Evolutionary conservation across 2,329 filamentous ascomycete genomes (phyloP).

Genomic region (Aspergillus fructus): DNA sequence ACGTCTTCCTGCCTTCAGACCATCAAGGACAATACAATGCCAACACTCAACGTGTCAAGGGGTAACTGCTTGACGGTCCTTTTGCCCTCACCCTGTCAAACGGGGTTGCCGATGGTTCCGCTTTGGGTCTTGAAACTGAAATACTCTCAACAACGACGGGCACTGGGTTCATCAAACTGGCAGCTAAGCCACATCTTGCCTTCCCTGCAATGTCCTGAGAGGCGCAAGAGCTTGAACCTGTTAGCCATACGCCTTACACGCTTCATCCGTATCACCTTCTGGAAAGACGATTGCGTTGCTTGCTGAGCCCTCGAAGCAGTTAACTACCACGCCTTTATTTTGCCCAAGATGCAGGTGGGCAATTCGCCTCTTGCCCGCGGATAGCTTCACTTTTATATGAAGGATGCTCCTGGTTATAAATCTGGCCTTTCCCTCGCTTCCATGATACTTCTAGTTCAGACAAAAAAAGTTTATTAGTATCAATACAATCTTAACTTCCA

Average conservation of each 20-base stretch:
- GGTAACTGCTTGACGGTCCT: background rate
- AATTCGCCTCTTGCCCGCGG: background rate
- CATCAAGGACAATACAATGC: background rate
- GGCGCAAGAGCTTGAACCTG: background rate
- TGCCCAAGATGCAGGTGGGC: background rate
- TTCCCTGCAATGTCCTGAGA: background rate
- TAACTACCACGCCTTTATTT: no score
- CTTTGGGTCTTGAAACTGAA: background rate
- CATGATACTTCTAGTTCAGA: no score
- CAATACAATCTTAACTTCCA: no score
- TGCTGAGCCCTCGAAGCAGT: background rate
- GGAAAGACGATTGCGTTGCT: background rate
- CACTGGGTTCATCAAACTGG: background rate
- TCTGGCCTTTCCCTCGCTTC: no score
- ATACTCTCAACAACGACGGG: background rate
- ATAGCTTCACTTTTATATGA: background rate
- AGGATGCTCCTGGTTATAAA: no score
- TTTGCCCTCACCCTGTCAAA: background rate
- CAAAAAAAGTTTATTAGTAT: no score
- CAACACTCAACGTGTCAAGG: background rate
- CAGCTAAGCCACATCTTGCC: background rate
- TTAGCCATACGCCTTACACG: background rate
- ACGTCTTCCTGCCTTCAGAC: background rate
- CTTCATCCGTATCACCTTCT: background rate
- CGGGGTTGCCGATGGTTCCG: background rate